Conservation (phyloP, 2,329 filamentous ascomycete species). For the Chaetomium sp. region DNA sequence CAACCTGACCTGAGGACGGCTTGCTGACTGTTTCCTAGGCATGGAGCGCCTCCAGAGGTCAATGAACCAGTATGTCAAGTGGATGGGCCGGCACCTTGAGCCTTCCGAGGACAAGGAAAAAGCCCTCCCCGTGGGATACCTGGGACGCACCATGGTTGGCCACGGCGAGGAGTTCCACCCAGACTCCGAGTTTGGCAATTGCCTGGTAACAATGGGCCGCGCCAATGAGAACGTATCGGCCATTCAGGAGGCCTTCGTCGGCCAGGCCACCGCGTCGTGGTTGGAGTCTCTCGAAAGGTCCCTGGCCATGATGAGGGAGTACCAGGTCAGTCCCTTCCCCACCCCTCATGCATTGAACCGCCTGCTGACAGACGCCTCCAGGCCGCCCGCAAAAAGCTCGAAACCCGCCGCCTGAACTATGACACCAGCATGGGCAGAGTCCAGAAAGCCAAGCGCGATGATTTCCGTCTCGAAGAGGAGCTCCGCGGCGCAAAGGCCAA, state of each 20-base stretch:
- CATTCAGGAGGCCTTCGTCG: constrained; percentile 80
- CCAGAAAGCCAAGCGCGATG: constrained; percentile 91
- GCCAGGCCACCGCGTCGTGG: constrained; percentile 79
- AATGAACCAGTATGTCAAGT: constrained; percentile 85
- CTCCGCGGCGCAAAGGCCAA: constrained; percentile 88
- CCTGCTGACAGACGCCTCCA: constrained; percentile 39
- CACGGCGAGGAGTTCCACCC: constrained; percentile 93
- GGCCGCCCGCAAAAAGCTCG: constrained; percentile 90
- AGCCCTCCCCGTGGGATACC: constrained; percentile 72
- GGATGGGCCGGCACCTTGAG: constrained; percentile 80
- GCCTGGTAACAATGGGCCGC: constrained; percentile 76
- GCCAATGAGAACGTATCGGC: constrained; percentile 86
- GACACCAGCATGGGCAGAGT: constrained; percentile 88
- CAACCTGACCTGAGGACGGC: neutral
- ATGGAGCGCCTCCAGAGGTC: constrained; percentile 88
- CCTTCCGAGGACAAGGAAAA: constrained; percentile 83
- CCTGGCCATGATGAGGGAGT: constrained; percentile 94
- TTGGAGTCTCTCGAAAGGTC: constrained; percentile 89
- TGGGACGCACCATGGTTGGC: constrained; percentile 81
- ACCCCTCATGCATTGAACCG: neutral
- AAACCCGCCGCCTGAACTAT: constrained; percentile 84
- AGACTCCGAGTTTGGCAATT: constrained; percentile 89
- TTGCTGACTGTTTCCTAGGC: constrained; percentile 53
- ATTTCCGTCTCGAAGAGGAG: constrained; percentile 91
- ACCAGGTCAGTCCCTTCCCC: constrained; percentile 66